Evolutionary conservation across 2,329 filamentous ascomycete species (phyloP).

Genomic region (Hortaea werneckii): DNA sequence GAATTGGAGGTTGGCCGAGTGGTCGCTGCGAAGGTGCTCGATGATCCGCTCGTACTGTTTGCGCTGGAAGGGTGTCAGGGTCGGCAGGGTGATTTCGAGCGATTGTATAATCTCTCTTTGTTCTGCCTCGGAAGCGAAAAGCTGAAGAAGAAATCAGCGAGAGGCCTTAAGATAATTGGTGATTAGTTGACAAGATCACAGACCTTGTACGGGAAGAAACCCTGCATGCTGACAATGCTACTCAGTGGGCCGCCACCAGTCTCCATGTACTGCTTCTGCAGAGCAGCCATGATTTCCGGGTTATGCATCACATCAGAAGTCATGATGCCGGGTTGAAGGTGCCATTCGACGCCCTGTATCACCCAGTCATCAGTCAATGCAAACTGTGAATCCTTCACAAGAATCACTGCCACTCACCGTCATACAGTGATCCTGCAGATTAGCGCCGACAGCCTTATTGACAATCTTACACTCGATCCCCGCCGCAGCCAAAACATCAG

Average conservation of each 20-base stretch:
- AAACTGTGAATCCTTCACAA: neutral
- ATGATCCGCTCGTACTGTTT: constrained; percentile 27
- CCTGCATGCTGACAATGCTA: constrained; percentile 24
- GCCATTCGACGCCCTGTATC: constrained; percentile 10
- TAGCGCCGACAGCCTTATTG: constrained; percentile 42
- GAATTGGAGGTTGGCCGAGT: constrained; percentile 29
- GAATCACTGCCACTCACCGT: neutral
- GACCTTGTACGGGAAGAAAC: constrained; percentile 28
- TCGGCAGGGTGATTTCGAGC: constrained; percentile 19
- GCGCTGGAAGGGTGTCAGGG: constrained; percentile 23
- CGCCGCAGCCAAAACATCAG: constrained; percentile 36
- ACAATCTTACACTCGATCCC: constrained; percentile 39
- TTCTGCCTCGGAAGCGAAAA: constrained; percentile 24
- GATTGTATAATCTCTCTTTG: constrained; percentile 22
- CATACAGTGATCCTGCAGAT: constrained; percentile 13
- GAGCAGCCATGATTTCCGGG: constrained; percentile 23
- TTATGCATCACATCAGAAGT: constrained; percentile 22
- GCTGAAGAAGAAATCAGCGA: constrained; percentile 2
- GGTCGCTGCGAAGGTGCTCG: constrained; percentile 25
- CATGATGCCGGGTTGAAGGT: constrained; percentile 18
- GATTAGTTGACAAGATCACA: neutral
- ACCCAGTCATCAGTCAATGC: neutral
- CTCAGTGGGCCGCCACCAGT: constrained; percentile 24
- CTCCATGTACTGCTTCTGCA: constrained; percentile 24
- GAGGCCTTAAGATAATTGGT: neutral